Evolutionary conservation across 1,284 basidiomycete species (phyloP), one percentile per base, ranked within the genome.

Genomic region (Thelephora terrestris): DNA sequence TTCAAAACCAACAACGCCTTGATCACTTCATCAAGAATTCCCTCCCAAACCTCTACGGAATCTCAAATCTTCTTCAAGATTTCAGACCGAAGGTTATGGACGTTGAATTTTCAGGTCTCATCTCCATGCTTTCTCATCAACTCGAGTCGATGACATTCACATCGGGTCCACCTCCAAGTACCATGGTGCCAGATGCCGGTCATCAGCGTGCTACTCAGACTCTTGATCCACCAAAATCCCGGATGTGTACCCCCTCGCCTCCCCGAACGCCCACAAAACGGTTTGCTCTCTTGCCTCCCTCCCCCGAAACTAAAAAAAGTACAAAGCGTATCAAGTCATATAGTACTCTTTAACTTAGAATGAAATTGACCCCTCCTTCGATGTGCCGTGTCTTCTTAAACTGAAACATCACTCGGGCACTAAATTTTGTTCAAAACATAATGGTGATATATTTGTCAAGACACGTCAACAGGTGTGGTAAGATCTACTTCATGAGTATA

Each of bases 1-100:
- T 38, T 38, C 37, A 38, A 38, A 38, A 17, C 12, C 37, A 38
- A 38, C 37, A 38, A 38, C 37, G 37, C 20, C 20, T 17, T 21
- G 37, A 21, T 64, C 20, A 17, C 12, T 38, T 38, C 37, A 38
- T 38, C 20, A 12, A 4, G 4, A 17, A 12, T 7, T 38, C 37
- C 17, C 37, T 38, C 37, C 37, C 37, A 38, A 38, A 7, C 17
- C 37, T 38, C 37, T 21, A 38, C 12, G 37, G 37, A 7, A 38
- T 38, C 12, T 17, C 17, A 12, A 38, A 38, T 12, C 37, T 38
- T 12, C 37, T 38, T 12, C 17, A 17, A 17, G 37, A 38, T 21
- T 38, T 21, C 17, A 17, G 17, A 38, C 37, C 37, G n/a, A 17
- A 17, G n/a, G 37, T 21, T 4, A 17, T 12, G 12, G 12, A 17